These are phyloP conservation scores for Beauveria sp. DNA, from an alignment of 2,329 filamentous ascomycete species.

Conservation along the genomic window DNA sequence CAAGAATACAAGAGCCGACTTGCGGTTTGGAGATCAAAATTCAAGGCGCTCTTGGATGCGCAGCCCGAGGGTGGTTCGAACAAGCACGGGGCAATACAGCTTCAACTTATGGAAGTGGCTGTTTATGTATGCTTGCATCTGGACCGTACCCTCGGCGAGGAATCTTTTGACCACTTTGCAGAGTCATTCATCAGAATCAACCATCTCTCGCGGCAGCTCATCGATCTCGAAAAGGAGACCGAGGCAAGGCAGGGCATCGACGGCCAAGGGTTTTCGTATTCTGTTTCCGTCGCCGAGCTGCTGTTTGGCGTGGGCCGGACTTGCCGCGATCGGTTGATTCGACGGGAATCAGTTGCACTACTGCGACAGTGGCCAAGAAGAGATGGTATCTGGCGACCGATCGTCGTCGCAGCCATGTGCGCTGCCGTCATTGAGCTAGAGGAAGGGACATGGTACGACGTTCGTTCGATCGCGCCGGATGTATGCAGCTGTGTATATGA, in stretches of 20 bases:
- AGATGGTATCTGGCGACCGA: constrained; percentile 1
- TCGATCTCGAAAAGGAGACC: background rate
- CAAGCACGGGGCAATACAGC: background rate
- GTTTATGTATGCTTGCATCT: background rate
- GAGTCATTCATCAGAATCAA: background rate
- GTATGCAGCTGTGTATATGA: background rate
- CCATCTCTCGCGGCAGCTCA: background rate
- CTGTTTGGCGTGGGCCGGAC: constrained; percentile 3
- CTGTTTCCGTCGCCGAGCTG: constrained; percentile 1
- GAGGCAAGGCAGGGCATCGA: constrained; percentile 4
- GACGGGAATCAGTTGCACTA: background rate
- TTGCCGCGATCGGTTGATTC: background rate
- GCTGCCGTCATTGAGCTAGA: constrained; percentile 2
- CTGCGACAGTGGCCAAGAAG: constrained; percentile 6
- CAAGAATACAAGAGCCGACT: background rate
- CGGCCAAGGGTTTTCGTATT: constrained; percentile 5
- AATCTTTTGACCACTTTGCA: background rate
- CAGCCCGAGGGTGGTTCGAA: background rate
- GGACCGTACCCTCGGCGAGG: background rate
- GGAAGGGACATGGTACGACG: background rate
- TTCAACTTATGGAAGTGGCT: constrained; percentile 6
- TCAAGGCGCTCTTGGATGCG: background rate
- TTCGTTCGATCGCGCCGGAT: background rate
- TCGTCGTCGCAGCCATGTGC: constrained; percentile 5
- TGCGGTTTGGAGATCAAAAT: background rate